Evolutionary conservation across 2,329 filamentous ascomycete species (phyloP), one percentile per base, ranked within the genome.

Genomic region (Aureobasidium subglaciale): DNA sequence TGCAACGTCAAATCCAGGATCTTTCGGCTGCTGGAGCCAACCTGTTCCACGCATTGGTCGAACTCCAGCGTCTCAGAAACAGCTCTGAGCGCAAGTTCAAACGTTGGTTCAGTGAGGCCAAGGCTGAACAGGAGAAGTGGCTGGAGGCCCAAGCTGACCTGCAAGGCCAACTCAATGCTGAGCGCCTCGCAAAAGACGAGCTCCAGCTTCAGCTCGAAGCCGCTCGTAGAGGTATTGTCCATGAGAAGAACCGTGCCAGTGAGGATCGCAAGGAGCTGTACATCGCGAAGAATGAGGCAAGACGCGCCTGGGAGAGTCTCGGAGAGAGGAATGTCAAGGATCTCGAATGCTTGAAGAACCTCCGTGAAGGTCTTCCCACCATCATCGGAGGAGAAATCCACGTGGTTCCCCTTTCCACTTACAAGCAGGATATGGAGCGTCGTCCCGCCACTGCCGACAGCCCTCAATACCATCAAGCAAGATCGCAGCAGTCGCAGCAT

Each of bases 61-160:
- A 99, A 71, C 76, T 99, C 42, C 93, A 99, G 70, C 85, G 93
- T 27, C 78, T 99, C 24, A 87, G 93, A 40, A 93, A 93, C 34
- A 96, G 90, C 56, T 97, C 92, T 0, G 93, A 99, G 71, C 85
- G 93, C 61, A 97, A 97, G 69, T 99, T 99, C 64, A 93, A 99
- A 72, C 83, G 93, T 49, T 99, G 93, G 93, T 97, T 97, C 73
- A 96, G 95, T 63, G 93, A 99, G 69, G 96, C 91, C 7, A 81
- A 91, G 50, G 81, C 86, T 29, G 91, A 97, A 62, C 83, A 95
- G 61, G 93, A 97, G 73, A 84, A 87, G 25, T 81, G 85, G 48
- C 86, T 88, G 62, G 93, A 97, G 71, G 78, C 87, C 34, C 88
- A 90, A 56, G 90, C 84, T 3, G 83, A 91, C 67, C 74, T 96